Evolutionary conservation across 257 asterid species (phyloP).

Genomic region (Voacanga thouarsii): DNA sequence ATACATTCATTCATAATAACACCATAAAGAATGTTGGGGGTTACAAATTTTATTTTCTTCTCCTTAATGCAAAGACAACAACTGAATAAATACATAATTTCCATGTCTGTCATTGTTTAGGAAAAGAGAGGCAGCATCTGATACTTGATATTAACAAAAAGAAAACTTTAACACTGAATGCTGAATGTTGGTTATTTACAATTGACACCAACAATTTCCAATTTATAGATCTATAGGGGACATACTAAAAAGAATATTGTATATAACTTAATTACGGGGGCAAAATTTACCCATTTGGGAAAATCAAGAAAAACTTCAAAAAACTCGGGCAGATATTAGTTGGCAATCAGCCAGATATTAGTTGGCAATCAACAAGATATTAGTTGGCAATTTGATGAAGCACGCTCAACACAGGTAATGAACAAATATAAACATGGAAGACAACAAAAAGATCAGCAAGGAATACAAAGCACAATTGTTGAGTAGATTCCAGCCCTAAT

Average conservation of each 20-base stretch:
- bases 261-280: not conserved
- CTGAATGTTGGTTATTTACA: not conserved
- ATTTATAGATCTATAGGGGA: not conserved
- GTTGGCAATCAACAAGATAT: too few species aligned
- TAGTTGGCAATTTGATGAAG: not conserved
- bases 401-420: not conserved
- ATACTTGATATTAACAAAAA: not conserved
- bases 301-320: not conserved
- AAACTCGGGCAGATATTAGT: not conserved
- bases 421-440: not conserved
- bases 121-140: not conserved
- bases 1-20: slow-evolving; percentile 12
- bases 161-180: too few species aligned
- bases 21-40: not conserved
- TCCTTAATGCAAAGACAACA: not conserved
- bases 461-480: not conserved
- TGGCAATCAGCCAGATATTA: too few species aligned
- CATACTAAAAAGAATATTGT: not conserved
- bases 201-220: not conserved
- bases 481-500: too few species aligned
- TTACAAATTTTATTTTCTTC: not conserved
- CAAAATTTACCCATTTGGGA: too few species aligned
- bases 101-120: not conserved
- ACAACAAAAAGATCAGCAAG: not conserved
- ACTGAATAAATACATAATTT: not conserved